phyloP scores from a whole-genome alignment of 305 asterid species.

The Fraxinus sp. region DNA sequence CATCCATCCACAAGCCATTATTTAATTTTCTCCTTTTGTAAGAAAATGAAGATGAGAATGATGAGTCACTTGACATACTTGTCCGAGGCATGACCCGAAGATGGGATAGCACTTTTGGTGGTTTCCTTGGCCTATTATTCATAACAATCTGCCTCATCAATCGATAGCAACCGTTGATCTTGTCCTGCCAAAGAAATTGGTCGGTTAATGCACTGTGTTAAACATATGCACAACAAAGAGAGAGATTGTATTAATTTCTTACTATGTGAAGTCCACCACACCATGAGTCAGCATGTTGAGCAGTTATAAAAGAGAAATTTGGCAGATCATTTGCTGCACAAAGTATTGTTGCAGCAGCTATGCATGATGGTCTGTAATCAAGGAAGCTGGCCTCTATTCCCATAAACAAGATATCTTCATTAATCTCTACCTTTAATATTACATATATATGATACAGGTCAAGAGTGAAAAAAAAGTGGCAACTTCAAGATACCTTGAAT shows the following conservation, averaged over 20 bases:
- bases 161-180: slow-evolving; percentile 52
- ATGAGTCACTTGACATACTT: slow-evolving; percentile 43
- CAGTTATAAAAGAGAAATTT: slow-evolving; percentile 50
- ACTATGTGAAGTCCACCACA: slow-evolving; percentile 65
- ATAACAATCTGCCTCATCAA: slow-evolving; percentile 35
- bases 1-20: slow-evolving; percentile 51
- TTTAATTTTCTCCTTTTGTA: slow-evolving; percentile 70
- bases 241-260: slow-evolving; percentile 16
- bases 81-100: slow-evolving; percentile 67
- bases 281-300: slow-evolving; percentile 73
- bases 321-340: slow-evolving; percentile 70
- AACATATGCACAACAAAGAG: not conserved
- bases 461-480: not conserved
- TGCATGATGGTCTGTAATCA: slow-evolving; percentile 74
- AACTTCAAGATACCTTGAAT: slow-evolving; percentile 47
- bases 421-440: not conserved
- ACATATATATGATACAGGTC: not conserved
- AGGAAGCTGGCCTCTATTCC: slow-evolving; percentile 55
- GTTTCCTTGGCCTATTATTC: slow-evolving; percentile 40
- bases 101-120: slow-evolving; percentile 66
- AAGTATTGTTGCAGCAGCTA: slow-evolving; percentile 67
- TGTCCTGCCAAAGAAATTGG: slow-evolving; percentile 51
- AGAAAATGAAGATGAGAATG: slow-evolving; percentile 44
- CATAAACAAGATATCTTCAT: slow-evolving; percentile 2
- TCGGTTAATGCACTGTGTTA: not conserved